Percentiles rank a stretch among this genome's conserved stretches.
Evolutionary conservation across 805 yeast genomes (phyloP).

Genomic region (Myxozyma kluyveri): DNA sequence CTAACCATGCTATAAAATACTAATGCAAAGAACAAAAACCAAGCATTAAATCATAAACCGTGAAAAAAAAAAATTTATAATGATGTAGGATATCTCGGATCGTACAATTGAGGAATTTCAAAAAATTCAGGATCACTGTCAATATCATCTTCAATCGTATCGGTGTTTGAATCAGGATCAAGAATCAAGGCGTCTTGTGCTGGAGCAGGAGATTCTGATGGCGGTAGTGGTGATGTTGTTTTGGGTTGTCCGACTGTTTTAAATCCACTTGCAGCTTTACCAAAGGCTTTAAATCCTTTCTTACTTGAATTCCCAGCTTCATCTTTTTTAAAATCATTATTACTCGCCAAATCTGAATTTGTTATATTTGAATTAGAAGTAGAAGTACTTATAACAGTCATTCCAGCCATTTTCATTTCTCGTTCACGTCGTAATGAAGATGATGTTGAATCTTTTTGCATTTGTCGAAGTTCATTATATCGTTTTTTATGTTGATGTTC

Average conservation of each 20-base stretch:
- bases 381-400: too few species aligned
- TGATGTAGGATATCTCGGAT: slow-evolving; percentile 23
- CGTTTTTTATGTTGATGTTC: slow-evolving; percentile 30
- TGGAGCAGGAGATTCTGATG: background rate
- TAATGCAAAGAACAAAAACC: too few species aligned
- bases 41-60: too few species aligned
- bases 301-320: too few species aligned
- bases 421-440: slow-evolving; percentile 18
- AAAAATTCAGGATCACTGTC: slow-evolving; percentile 25
- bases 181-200: background rate
- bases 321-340: too few species aligned
- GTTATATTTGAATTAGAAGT: too few species aligned
- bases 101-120: slow-evolving; percentile 13
- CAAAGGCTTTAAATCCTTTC: background rate
- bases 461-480: slow-evolving; percentile 25
- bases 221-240: background rate
- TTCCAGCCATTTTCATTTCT: slow-evolving; percentile 22
- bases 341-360: too few species aligned
- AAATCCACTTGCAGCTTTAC: slow-evolving; percentile 7
- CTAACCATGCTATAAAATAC: too few species aligned
- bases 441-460: slow-evolving; percentile 20
- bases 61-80: slow-evolving; percentile 2
- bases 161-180: background rate
- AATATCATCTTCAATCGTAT: background rate
- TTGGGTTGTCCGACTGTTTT: slow-evolving; percentile 7